A percentile compares a stretch with the other conserved stretches of the same genome.
These are phyloP conservation scores for Amanita phalloides DNA, from an alignment of 768 basidiomycete genomes.

Conservation along the genomic window DNA sequence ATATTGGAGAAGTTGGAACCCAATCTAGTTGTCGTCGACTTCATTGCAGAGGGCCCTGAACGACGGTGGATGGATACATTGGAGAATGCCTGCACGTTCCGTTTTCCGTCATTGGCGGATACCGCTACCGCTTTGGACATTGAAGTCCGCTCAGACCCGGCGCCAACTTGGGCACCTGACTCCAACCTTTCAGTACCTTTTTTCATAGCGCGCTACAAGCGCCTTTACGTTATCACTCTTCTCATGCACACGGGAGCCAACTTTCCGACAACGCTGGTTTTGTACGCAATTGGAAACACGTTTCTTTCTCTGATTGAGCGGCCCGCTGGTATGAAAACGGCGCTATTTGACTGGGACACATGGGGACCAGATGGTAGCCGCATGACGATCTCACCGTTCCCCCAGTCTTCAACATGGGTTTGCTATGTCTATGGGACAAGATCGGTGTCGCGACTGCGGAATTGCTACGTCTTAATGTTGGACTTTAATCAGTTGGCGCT, in stretches of 20 bases:
- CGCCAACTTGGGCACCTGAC: slow-evolving; percentile 32
- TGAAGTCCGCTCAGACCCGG: slow-evolving; percentile 42
- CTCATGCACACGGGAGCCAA: slow-evolving; percentile 20
- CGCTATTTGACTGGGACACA: slow-evolving; percentile 28
- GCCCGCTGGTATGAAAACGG: slow-evolving; percentile 5
- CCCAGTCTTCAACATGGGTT: slow-evolving; percentile 38
- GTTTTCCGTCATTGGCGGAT: slow-evolving; percentile 25
- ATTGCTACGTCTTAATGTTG: slow-evolving; percentile 25
- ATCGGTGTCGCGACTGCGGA: slow-evolving; percentile 4
- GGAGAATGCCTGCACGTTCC: slow-evolving; percentile 26
- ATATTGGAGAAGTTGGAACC: slow-evolving; percentile 14
- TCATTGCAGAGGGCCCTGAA: slow-evolving; percentile 20
- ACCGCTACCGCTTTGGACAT: slow-evolving; percentile 20
- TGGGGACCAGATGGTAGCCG: slow-evolving; percentile 44
- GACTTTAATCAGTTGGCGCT: slow-evolving; percentile 41
- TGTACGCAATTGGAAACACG: slow-evolving; percentile 32
- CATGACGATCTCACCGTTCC: slow-evolving; percentile 21
- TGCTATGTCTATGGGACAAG: slow-evolving; percentile 46
- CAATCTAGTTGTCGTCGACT: slow-evolving; percentile 28
- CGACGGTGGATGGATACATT: slow-evolving; percentile 18
- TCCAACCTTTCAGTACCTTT: slow-evolving; percentile 32
- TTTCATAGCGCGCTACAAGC: slow-evolving; percentile 25
- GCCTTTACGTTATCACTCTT: slow-evolving; percentile 37
- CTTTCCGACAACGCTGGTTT: slow-evolving; percentile 19
- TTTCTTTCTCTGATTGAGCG: slow-evolving; percentile 23